Conservation (phyloP, 768 basidiomycete genomes). For the Tephrocybe sp. region DNA sequence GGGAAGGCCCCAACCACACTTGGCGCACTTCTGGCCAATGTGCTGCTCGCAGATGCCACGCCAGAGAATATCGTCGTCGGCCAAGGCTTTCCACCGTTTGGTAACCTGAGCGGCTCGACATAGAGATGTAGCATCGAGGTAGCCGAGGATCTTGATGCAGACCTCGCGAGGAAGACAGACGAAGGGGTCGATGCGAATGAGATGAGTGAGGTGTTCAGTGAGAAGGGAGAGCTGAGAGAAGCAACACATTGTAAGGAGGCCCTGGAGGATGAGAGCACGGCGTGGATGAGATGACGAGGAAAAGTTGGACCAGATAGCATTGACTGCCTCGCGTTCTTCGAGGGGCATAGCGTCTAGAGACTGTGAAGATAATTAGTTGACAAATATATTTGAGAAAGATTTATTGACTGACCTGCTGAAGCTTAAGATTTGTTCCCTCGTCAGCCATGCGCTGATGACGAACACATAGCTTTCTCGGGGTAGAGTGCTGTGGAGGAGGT, state of each 20-base stretch:
- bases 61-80: slow-evolving; percentile 97
- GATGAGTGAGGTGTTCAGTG: slow-evolving; percentile 84
- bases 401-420: slow-evolving; percentile 83
- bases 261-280: slow-evolving; percentile 91
- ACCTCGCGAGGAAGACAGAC: slow-evolving; percentile 87
- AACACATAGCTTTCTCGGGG: slow-evolving; percentile 80
- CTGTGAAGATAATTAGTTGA: no score
- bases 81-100: slow-evolving; percentile 79
- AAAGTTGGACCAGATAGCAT: slow-evolving; percentile 94
- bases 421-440: slow-evolving; percentile 86
- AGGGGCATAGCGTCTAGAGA: slow-evolving; percentile 87
- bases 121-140: slow-evolving; percentile 90
- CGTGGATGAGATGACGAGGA: slow-evolving; percentile 90
- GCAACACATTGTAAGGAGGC: slow-evolving; percentile 98
- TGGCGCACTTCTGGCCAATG: slow-evolving; percentile 93
- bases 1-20: slow-evolving; percentile 97
- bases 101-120: slow-evolving; percentile 93
- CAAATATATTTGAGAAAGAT: no score
- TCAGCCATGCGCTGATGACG: slow-evolving; percentile 97
- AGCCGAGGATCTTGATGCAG: slow-evolving; percentile 78
- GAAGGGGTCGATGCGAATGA: slow-evolving; percentile 97
- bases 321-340: slow-evolving; percentile 84
- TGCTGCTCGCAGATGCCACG: slow-evolving; percentile 96
- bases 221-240: slow-evolving; percentile 97
- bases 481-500: slow-evolving; percentile 31